phyloP scores from a whole-genome alignment of 225 moss, liverwort and hornwort species.

The Neckera pumila region DNA sequence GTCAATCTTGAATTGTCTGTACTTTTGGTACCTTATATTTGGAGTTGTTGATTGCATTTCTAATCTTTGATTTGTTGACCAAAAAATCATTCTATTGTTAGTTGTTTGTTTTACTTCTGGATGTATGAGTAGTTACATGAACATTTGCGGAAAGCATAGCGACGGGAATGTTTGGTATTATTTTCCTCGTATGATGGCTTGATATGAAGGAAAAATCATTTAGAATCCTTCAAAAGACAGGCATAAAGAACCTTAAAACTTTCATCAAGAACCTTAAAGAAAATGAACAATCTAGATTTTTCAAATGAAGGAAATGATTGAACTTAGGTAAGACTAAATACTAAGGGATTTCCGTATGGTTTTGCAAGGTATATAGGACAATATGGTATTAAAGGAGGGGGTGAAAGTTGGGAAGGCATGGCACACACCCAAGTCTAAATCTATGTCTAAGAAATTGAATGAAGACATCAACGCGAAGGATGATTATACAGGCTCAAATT shows the following conservation, averaged over 20 bases:
- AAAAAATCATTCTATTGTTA: accelerated
- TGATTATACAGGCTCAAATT: not conserved
- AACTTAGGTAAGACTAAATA: not conserved
- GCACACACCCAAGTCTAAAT: too few species aligned
- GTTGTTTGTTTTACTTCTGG: not conserved
- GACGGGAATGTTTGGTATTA: accelerated
- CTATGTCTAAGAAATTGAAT: not conserved
- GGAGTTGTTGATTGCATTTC: not conserved
- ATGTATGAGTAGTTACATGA: not conserved
- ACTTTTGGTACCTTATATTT: not conserved
- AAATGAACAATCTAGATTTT: not conserved
- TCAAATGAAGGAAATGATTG: accelerated
- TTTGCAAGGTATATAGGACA: not conserved
- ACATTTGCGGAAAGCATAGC: accelerated
- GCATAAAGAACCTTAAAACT: not conserved
- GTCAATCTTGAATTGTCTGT: too few species aligned
- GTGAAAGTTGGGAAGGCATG: not conserved
- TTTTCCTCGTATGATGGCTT: accelerated
- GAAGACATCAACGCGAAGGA: accelerated
- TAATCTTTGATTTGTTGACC: not conserved
- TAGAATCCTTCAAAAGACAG: not conserved
- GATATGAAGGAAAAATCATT: not conserved
- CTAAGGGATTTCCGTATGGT: accelerated
- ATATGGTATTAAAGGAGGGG: accelerated
- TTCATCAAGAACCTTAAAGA: not conserved